phyloP scores from a whole-genome alignment of 2,329 filamentous ascomycete species.

The Raffaelea ambrosiae region DNA sequence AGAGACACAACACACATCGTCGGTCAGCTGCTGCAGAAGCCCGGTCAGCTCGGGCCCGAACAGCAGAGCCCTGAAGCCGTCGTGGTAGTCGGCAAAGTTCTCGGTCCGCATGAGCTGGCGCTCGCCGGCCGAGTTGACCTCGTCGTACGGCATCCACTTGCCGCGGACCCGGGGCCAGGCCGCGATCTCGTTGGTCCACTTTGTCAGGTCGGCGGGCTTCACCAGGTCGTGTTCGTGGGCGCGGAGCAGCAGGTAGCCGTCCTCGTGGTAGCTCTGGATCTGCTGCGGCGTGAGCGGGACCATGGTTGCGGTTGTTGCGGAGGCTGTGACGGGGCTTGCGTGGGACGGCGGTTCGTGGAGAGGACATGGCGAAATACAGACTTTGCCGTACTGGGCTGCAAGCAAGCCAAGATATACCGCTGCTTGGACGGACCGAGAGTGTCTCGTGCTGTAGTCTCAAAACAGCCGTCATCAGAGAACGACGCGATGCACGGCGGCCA shows the following conservation, averaged over 20 bases:
- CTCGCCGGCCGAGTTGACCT: constrained; percentile 3
- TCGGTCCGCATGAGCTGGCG: constrained; percentile 4
- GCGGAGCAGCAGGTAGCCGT: not conserved
- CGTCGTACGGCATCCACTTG: constrained; percentile 6
- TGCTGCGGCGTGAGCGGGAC: not conserved
- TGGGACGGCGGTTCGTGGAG: too few relatives aligned
- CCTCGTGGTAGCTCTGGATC: not conserved
- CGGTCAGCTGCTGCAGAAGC: not conserved
- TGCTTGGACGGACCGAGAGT: too few relatives aligned
- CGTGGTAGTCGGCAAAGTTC: constrained; percentile 4
- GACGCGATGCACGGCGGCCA: too few relatives aligned
- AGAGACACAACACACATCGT: not conserved
- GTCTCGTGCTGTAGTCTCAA: too few relatives aligned
- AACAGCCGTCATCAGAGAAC: too few relatives aligned
- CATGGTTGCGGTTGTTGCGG: not conserved
- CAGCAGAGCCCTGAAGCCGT: not conserved
- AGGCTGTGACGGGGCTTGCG: too few relatives aligned
- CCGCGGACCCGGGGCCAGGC: not conserved
- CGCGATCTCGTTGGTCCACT: not conserved
- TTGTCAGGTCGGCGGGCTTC: not conserved
- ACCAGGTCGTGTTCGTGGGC: not conserved
- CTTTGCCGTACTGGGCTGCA: too few relatives aligned
- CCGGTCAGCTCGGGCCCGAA: not conserved
- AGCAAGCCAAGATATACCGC: too few relatives aligned
- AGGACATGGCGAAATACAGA: too few relatives aligned